These are phyloP conservation scores for Themeda triandra DNA, from an alignment of 176 grass and related monocot genomes.

Conservation along the genomic window DNA sequence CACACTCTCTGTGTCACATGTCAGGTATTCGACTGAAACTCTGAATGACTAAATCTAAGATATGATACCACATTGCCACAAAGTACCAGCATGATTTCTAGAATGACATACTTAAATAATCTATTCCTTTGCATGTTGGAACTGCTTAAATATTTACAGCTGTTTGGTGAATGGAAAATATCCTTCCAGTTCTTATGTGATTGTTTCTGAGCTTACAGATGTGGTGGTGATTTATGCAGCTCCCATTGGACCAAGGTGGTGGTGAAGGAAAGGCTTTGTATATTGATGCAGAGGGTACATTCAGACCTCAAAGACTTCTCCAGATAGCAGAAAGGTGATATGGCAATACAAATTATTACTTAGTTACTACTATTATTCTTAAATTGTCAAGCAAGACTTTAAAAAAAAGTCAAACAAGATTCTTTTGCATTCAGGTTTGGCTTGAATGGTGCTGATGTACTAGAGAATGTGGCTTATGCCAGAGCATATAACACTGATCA, in stretches of 20 bases:
- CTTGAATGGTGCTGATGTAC: conserved; percentile 88
- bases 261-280: conserved; percentile 95
- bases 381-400: background rate
- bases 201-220: conserved; percentile 12
- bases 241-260: conserved; percentile 95
- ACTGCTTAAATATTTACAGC: background rate
- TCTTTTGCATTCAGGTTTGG: conserved; percentile 57
- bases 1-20: conserved; percentile 98
- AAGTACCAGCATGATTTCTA: background rate
- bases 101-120: background rate
- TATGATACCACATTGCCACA: background rate
- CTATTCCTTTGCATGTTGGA: background rate
- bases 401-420: background rate
- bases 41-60: background rate
- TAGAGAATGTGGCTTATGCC: conserved; percentile 97
- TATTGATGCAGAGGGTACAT: conserved; percentile 93
- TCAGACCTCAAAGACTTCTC: conserved; percentile 82
- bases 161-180: background rate
- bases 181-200: background rate
- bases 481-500: conserved; percentile 95
- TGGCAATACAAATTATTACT: background rate
- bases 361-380: background rate
- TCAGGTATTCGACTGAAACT: conserved; percentile 49
- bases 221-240: conserved; percentile 40
- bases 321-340: conserved; percentile 89